phyloP scores from a whole-genome alignment of 1,139 yeast genomes.

The Blastobotrys buckinghamii region DNA sequence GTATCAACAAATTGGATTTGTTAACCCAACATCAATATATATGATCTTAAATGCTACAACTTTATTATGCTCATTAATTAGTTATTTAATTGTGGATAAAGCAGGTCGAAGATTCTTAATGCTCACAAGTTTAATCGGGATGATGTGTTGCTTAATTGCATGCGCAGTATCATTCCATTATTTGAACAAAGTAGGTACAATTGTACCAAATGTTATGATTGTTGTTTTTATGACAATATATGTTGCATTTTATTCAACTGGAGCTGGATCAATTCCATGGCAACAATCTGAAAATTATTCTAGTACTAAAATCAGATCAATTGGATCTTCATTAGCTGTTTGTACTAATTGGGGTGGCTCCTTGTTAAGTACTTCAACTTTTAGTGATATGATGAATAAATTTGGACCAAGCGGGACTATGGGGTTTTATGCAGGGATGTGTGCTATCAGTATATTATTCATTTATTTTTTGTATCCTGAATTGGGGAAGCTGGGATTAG shows the following conservation, averaged over 20 bases:
- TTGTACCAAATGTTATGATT: conserved; percentile 80
- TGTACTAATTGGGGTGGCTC: conserved; percentile 97
- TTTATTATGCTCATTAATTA: conserved; percentile 75
- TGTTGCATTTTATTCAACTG: conserved; percentile 87
- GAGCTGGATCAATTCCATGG: conserved; percentile 98
- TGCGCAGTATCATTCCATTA: conserved; percentile 89
- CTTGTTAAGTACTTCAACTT: conserved; percentile 81
- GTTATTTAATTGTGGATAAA: conserved; percentile 75
- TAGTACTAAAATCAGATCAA: conserved; percentile 75
- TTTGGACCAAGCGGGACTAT: conserved; percentile 96
- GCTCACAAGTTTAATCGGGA: conserved; percentile 68
- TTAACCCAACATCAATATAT: conserved; percentile 87
- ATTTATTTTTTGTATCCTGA: conserved; percentile 87
- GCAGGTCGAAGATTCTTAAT: conserved; percentile 82
- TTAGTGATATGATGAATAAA: conserved; percentile 85
- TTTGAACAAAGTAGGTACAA: conserved; percentile 40
- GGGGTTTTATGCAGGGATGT: conserved; percentile 78
- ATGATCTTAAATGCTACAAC: conserved; percentile 89
- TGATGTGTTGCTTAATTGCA: conserved; percentile 67
- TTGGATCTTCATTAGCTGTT: conserved; percentile 89
- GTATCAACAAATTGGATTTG: conserved; percentile 81
- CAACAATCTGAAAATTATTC: conserved; percentile 94
- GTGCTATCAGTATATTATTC: conserved; percentile 62
- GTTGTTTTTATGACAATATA: conserved; percentile 78
- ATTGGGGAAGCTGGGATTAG: conserved; percentile 81